Base-by-base conservation (phyloP, 306 rosid genomes). In the Fragaria iinumae region DNA sequence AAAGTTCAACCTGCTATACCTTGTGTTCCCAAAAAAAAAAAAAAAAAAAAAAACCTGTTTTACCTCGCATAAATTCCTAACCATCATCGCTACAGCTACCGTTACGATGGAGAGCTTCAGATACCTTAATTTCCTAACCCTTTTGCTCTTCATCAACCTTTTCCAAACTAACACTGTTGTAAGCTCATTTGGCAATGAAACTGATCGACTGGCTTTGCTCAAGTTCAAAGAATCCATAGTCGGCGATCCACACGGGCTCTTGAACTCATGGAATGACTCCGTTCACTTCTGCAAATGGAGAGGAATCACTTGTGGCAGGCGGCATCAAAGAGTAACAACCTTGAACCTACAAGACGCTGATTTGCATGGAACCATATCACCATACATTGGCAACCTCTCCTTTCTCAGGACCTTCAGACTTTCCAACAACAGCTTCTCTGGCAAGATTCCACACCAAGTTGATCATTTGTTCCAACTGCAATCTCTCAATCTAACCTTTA, bases 381-480 rank as follows among this genome's bases (percentile, higher is more conserved):
- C 65, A 1, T 25, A 59, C 34, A 59, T 59, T 59, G 65, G 65
- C 65, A 79, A 39, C 39, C 66, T 79, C 25, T 72, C 77, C 38
- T 79, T 79, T 25, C 82, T 79, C 8, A 53, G 11, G 11, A 17
- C 16, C 6, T 10, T 72, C 23, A 11, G 67, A 20, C 75, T 78
- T 62, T 25, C 0, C 9, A 34, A 29, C 11, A 74, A 74, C 69
- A 60, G 27, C 43, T 74, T 74, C 11, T 11, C 4, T 14, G 72
- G 79, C 79, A 71, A n/a, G 23, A 53, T 53, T 53, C 25, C 60
- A 6, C 25, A 20, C 6, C 60, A 6, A 53, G 59, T 53, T 53
- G 60, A 21, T 56, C 32, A 56, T n/a, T 23, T 56, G 32, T 20
- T 7, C 16, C 12, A 16, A 57, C 32, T 57, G 34, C 64, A 0